These are phyloP conservation scores for Scedosporium minutisporum DNA, from an alignment of 2,329 filamentous ascomycete genomes.

Conservation along the genomic window DNA sequence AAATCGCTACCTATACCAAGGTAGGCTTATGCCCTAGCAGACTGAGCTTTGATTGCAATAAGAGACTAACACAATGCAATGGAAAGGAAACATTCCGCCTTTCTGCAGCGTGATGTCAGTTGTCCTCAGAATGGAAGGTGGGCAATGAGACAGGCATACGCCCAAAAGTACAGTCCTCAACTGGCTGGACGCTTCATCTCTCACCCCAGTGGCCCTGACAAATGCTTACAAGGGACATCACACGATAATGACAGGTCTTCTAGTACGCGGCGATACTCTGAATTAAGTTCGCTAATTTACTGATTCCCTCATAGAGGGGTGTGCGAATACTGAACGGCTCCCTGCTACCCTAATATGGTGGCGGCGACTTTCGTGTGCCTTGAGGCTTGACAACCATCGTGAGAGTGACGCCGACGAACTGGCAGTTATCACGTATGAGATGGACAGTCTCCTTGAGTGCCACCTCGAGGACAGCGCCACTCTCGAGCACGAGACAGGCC, in stretches of 20 bases:
- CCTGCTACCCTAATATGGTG: background rate
- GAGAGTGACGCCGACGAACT: background rate
- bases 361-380: background rate
- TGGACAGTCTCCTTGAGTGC: background rate
- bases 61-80: background rate
- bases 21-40: background rate
- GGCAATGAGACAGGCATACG: too few relatives aligned
- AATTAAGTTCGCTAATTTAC: background rate
- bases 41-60: too few relatives aligned
- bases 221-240: background rate
- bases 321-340: background rate
- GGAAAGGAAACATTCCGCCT: background rate
- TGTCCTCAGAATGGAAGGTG: too few relatives aligned
- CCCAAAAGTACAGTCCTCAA: too few relatives aligned
- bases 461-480: background rate
- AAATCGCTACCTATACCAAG: background rate
- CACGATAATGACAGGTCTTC: background rate
- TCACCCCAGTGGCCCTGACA: too few relatives aligned
- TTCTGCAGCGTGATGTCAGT: background rate
- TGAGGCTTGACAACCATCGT: background rate
- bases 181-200: too few relatives aligned
- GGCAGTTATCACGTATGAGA: background rate
- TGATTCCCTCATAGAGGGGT: background rate
- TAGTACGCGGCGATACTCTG: background rate
- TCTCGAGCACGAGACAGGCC: background rate